phyloP scores from a whole-genome alignment of 371 early-diverging fungal species.

The Lichtheimia hyalospora region DNA sequence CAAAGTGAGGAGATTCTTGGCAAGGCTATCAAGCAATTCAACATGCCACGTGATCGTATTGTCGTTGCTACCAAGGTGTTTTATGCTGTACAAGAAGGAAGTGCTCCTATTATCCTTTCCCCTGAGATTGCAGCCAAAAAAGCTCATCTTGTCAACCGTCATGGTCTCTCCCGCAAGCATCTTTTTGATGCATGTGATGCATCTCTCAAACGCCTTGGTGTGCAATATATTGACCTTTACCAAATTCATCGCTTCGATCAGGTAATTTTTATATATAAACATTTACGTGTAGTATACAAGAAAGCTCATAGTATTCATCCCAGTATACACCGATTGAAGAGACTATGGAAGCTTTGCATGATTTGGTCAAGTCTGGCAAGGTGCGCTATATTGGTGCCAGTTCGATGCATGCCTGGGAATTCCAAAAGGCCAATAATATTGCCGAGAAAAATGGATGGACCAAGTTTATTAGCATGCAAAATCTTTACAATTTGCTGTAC shows the following conservation, averaged over 20 bases:
- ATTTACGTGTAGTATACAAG: neutral
- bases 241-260: conserved; percentile 51
- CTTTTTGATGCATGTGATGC: conserved; percentile 55
- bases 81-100: neutral
- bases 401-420: conserved; percentile 37
- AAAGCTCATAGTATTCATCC: too few species aligned
- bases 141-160: conserved; percentile 17
- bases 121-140: neutral
- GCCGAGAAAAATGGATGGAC: conserved; percentile 55
- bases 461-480: conserved; percentile 53
- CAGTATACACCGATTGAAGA: conserved; percentile 40
- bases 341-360: conserved; percentile 58
- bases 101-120: neutral
- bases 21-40: conserved; percentile 35
- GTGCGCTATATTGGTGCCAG: conserved; percentile 48
- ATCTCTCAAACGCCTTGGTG: conserved; percentile 42
- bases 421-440: conserved; percentile 35
- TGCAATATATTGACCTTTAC: conserved; percentile 67
- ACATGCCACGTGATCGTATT: conserved; percentile 35
- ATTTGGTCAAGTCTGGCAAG: conserved; percentile 49
- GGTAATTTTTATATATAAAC: conserved; percentile 1
- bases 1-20: conserved; percentile 38
- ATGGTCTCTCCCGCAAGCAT: conserved; percentile 53
- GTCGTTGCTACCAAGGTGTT: conserved; percentile 41
- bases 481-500: conserved; percentile 53